Conservation (phyloP, 2,329 filamentous ascomycete genomes). For the Aspergillus hortae region DNA sequence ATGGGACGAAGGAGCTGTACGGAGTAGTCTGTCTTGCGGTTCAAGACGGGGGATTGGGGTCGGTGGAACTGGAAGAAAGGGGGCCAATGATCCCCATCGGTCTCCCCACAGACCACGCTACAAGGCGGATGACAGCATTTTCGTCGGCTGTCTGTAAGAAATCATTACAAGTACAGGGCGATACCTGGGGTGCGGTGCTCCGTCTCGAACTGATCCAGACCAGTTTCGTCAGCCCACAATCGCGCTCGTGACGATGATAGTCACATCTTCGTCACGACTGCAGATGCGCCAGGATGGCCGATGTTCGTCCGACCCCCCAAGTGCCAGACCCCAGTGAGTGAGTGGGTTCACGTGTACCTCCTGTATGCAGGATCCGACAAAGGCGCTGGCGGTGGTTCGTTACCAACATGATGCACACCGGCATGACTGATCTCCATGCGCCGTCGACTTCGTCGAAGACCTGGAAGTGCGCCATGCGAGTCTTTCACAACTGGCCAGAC, state of each 20-base stretch:
- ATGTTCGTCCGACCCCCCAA: neutral
- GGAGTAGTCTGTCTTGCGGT: neutral
- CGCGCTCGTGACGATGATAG: neutral
- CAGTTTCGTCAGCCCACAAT: neutral
- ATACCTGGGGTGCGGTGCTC: neutral
- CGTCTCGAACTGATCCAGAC: neutral
- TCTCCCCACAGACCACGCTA: neutral
- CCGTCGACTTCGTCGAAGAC: too few relatives aligned
- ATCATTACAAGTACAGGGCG: neutral
- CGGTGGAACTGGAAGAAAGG: slow-evolving; percentile 4
- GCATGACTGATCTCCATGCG: neutral
- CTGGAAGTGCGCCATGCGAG: too few relatives aligned
- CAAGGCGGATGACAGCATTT: neutral
- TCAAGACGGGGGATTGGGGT: too few relatives aligned
- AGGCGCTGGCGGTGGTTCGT: neutral
- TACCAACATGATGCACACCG: neutral
- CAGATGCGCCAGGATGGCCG: neutral
- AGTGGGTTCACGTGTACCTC: neutral
- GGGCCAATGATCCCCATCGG: neutral
- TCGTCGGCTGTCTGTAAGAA: neutral
- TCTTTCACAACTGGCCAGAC: slow-evolving; percentile 1
- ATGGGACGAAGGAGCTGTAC: neutral
- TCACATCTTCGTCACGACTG: neutral
- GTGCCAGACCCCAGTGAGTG: neutral
- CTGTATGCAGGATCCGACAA: neutral